A percentile compares a stretch with the other conserved stretches of the same genome.
These are phyloP conservation scores for Blastomyces emzantsi DNA, from an alignment of 2,329 filamentous ascomycete species.

Conservation along the genomic window DNA sequence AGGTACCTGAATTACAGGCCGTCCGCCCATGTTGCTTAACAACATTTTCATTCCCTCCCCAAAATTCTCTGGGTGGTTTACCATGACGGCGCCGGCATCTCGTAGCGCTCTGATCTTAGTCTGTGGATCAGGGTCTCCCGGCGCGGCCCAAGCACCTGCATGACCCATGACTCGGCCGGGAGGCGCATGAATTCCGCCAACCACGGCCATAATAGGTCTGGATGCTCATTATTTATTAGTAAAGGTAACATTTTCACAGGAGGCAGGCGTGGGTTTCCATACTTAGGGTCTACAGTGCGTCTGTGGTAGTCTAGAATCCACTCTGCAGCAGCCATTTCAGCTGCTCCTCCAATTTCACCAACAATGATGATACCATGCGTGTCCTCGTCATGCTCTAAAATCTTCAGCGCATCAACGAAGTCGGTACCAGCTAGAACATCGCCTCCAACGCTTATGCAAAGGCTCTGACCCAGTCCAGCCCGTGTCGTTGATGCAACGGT, in stretches of 20 bases:
- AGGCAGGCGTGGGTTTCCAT: conserved; percentile 22
- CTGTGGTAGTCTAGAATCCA: conserved; percentile 60
- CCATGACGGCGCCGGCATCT: conserved; percentile 57
- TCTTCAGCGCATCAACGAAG: conserved; percentile 59
- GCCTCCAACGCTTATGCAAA: conserved; percentile 69
- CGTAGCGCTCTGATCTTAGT: conserved; percentile 61
- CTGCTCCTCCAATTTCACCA: conserved; percentile 62
- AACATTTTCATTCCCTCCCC: conserved; percentile 58
- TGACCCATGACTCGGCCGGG: conserved; percentile 66
- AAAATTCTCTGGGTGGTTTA: conserved; percentile 68
- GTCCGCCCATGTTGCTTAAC: conserved; percentile 37
- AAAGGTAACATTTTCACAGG: conserved; percentile 7
- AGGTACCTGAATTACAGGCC: conserved; percentile 20
- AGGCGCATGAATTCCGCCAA: conserved; percentile 58
- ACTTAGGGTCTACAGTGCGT: conserved; percentile 54
- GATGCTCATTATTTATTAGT: conserved; percentile 14
- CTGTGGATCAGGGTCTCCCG: conserved; percentile 55
- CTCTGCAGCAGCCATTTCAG: conserved; percentile 62
- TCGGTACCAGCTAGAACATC: conserved; percentile 66
- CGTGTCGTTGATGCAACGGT: conserved; percentile 65
- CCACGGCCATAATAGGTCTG: conserved; percentile 62
- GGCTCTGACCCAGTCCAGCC: conserved; percentile 65
- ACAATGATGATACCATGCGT: conserved; percentile 64
- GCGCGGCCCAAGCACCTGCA: conserved; percentile 61
- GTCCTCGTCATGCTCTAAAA: conserved; percentile 57